These are phyloP conservation scores for Monascus purpureus DNA, from an alignment of 495 filamentous ascomycete genomes.

Conservation along the genomic window DNA sequence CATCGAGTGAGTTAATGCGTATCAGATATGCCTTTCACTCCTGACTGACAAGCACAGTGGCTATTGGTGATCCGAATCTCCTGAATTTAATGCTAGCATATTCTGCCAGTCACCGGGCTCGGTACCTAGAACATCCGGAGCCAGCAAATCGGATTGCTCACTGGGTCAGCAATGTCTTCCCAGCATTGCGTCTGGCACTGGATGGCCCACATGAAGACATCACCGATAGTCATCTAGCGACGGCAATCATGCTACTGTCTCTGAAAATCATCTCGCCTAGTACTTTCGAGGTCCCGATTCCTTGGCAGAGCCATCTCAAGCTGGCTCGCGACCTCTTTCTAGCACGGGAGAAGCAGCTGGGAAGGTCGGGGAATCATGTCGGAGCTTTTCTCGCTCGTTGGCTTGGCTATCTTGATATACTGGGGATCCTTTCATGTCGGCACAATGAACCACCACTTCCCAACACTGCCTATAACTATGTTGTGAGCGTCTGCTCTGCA, in stretches of 20 bases:
- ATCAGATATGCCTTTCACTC: not conserved
- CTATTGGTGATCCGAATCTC: constrained; percentile 50
- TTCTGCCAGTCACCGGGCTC: constrained; percentile 68
- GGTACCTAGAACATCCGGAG: constrained; percentile 59
- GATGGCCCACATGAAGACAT: constrained; percentile 42
- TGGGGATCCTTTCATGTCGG: constrained; percentile 62
- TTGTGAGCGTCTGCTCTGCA: constrained; percentile 30
- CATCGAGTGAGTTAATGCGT: constrained; percentile 43
- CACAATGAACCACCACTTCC: constrained; percentile 42
- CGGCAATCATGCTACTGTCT: constrained; percentile 76
- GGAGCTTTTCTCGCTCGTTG: constrained; percentile 74
- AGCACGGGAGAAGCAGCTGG: constrained; percentile 45
- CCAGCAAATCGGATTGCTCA: constrained; percentile 64
- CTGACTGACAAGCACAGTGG: constrained; percentile 35
- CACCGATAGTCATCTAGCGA: constrained; percentile 62
- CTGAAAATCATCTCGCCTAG: constrained; percentile 77
- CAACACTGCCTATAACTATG: constrained; percentile 37
- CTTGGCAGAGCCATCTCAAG: constrained; percentile 67
- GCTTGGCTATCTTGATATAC: constrained; percentile 75
- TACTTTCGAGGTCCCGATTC: constrained; percentile 57
- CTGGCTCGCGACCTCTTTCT: constrained; percentile 65
- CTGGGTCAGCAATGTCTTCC: constrained; percentile 70
- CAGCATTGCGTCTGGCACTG: constrained; percentile 53
- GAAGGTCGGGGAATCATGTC: constrained; percentile 43
- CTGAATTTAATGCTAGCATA: constrained; percentile 70